Evolutionary conservation across 306 rosid genomes (phyloP).

Genomic region (Hylodesmum podocarpum): DNA sequence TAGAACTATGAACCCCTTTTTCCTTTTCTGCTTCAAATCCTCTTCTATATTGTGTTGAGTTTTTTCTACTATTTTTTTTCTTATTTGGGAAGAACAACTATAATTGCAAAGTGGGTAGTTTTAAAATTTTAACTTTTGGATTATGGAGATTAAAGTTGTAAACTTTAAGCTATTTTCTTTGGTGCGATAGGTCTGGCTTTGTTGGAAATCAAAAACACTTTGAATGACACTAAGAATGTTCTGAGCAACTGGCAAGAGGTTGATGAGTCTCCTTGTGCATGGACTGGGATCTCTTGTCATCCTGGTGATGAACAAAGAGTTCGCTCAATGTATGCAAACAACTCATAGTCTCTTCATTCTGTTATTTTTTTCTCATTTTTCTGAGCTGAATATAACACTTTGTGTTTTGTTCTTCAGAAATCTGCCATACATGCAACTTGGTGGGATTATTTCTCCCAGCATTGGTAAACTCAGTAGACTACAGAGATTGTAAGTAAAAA

Average conservation of each 20-base stretch:
- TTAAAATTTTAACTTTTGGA: neutral
- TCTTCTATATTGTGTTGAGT: neutral
- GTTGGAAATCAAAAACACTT: slow-evolving; percentile 69
- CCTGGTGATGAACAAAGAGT: slow-evolving; percentile 77
- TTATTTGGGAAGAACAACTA: neutral
- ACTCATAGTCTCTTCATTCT: neutral
- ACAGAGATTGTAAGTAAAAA: slow-evolving; percentile 80
- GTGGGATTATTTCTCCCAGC: slow-evolving; percentile 89
- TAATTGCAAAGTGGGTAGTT: neutral
- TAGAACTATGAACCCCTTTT: slow-evolving; percentile 24
- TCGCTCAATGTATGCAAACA: slow-evolving; percentile 59
- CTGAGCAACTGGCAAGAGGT: slow-evolving; percentile 74
- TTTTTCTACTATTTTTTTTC: neutral
- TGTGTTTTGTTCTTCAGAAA: slow-evolving; percentile 57
- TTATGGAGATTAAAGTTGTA: slow-evolving; percentile 18
- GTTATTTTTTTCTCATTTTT: neutral
- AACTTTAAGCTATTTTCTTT: slow-evolving; percentile 20
- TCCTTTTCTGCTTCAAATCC: neutral
- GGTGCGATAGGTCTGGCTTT: slow-evolving; percentile 61
- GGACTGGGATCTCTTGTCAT: slow-evolving; percentile 95
- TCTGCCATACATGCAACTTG: slow-evolving; percentile 83
- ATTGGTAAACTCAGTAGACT: slow-evolving; percentile 87
- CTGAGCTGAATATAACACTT: slow-evolving; percentile 16
- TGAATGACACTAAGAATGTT: slow-evolving; percentile 69
- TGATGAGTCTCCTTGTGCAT: slow-evolving; percentile 81